Conservation (phyloP, 2,329 filamentous ascomycete genomes). For the Capronia americana region DNA sequence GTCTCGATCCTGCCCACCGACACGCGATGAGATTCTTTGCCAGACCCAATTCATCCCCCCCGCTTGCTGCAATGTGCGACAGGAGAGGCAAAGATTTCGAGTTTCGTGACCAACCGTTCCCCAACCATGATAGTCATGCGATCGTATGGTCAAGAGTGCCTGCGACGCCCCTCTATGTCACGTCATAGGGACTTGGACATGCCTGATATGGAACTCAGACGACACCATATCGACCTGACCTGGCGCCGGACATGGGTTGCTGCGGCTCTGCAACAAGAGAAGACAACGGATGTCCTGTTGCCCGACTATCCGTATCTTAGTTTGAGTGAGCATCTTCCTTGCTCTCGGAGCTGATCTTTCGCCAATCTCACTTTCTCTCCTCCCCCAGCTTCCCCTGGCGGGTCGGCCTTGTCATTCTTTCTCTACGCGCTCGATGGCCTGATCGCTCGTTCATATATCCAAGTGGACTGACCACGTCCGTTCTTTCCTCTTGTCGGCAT, state of each 20-base stretch:
- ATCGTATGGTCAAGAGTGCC: conserved; percentile 7
- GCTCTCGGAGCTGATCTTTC: conserved; percentile 11
- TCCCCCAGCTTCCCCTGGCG: conserved; percentile 8
- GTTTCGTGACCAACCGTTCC: conserved; percentile 1
- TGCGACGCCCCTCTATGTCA: conserved; percentile 4
- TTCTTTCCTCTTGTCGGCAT: conserved; percentile 24
- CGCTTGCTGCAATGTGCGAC: conserved; percentile 25
- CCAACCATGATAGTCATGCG: conserved; percentile 13
- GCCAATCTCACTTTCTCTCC: conserved; percentile 22
- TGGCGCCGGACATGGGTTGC: conserved; percentile 17
- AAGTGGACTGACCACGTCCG: conserved; percentile 25
- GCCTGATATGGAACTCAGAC: conserved; percentile 11
- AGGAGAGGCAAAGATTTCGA: conserved; percentile 9
- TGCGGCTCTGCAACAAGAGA: conserved; percentile 7
- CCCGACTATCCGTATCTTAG: conserved; percentile 1
- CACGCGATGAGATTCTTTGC: conserved; percentile 2
- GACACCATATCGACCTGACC: conserved; percentile 24
- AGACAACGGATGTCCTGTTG: conserved; percentile 18
- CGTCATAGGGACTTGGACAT: conserved; percentile 15
- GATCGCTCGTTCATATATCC: conserved; percentile 23
- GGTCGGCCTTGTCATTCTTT: conserved; percentile 16
- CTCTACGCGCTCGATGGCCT: conserved; percentile 9
- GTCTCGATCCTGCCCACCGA: conserved; percentile 20
- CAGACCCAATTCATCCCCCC: conserved; percentile 22
- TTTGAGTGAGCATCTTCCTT: conserved; percentile 6